Percentiles rank a stretch among this genome's conserved stretches.
Evolutionary conservation across 1,284 basidiomycete species (phyloP).

Genomic region (Phellopilus nigrolimitatus): DNA sequence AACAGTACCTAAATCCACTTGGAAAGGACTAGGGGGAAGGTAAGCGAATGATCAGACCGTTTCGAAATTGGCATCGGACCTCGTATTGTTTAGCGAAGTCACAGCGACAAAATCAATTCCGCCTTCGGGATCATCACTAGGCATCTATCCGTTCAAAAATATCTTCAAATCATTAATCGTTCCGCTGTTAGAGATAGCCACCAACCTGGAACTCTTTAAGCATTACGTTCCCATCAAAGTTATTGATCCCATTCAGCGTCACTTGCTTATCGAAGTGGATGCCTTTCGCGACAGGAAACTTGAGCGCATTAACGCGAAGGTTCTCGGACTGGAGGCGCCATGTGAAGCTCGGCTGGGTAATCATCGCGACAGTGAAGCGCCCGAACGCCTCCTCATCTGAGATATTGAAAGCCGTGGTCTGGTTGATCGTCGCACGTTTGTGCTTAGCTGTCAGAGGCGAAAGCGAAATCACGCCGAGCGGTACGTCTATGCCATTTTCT

Average conservation of each 20-base stretch:
- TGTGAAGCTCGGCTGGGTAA: slow-evolving; percentile 65
- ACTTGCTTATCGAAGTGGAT: slow-evolving; percentile 58
- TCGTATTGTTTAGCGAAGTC: slow-evolving; percentile 60
- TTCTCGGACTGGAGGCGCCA: slow-evolving; percentile 61
- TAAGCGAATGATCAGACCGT: slow-evolving; percentile 1
- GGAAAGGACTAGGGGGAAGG: slow-evolving; percentile 50
- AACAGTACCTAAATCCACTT: slow-evolving; percentile 66
- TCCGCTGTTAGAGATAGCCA: not conserved
- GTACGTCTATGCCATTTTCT: slow-evolving; percentile 38
- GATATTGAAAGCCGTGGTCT: slow-evolving; percentile 53
- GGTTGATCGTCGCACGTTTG: slow-evolving; percentile 54
- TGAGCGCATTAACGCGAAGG: slow-evolving; percentile 63
- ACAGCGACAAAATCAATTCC: slow-evolving; percentile 64
- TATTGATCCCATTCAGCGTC: slow-evolving; percentile 59
- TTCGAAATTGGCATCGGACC: slow-evolving; percentile 32
- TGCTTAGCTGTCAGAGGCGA: slow-evolving; percentile 40
- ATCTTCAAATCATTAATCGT: not conserved
- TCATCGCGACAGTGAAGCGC: slow-evolving; percentile 53
- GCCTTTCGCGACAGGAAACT: slow-evolving; percentile 59
- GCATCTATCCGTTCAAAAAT: slow-evolving; percentile 35
- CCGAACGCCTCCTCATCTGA: slow-evolving; percentile 50
- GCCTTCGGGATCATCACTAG: slow-evolving; percentile 62
- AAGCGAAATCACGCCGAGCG: slow-evolving; percentile 48
- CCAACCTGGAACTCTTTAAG: slow-evolving; percentile 53
- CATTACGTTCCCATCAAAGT: slow-evolving; percentile 53